Conservation (phyloP, 495 filamentous ascomycete species). For the Penicillium tannophilum region DNA sequence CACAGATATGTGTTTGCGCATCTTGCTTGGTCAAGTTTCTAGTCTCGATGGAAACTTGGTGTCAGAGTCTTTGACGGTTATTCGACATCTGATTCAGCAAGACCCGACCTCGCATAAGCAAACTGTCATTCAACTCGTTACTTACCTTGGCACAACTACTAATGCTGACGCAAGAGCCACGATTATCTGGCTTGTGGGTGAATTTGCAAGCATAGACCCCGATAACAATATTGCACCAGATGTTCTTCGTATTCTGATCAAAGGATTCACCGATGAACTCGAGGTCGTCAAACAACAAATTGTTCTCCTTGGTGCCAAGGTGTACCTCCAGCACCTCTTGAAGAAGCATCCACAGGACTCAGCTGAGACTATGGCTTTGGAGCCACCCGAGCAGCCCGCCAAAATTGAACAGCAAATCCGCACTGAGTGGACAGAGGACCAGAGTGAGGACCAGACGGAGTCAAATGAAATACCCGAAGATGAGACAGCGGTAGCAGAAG, state of each 20-base stretch:
- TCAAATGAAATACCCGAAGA: slow-evolving; percentile 22
- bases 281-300: slow-evolving; percentile 90
- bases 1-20: slow-evolving; percentile 72
- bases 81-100: slow-evolving; percentile 93
- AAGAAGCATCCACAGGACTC: slow-evolving; percentile 53
- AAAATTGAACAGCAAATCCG: slow-evolving; percentile 24
- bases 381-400: slow-evolving; percentile 10
- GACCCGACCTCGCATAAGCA: slow-evolving; percentile 72
- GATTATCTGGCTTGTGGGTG: slow-evolving; percentile 96
- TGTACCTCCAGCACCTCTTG: slow-evolving; percentile 81
- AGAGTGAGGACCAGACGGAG: slow-evolving; percentile 36
- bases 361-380: slow-evolving; percentile 1
- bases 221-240: slow-evolving; percentile 90
- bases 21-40: slow-evolving; percentile 82
- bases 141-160: slow-evolving; percentile 81
- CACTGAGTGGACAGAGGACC: slow-evolving; percentile 46
- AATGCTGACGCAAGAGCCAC: slow-evolving; percentile 85
- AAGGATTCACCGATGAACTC: slow-evolving; percentile 78
- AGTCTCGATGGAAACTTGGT: slow-evolving; percentile 83
- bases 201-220: slow-evolving; percentile 78
- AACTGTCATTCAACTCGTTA: slow-evolving; percentile 89
- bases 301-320: slow-evolving; percentile 87
- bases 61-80: slow-evolving; percentile 87
- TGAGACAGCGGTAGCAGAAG: slow-evolving; percentile 27
- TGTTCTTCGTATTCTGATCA: slow-evolving; percentile 85